Base-by-base conservation (phyloP, 1,284 basidiomycete species). In the Leucoagaricus sp. region DNA sequence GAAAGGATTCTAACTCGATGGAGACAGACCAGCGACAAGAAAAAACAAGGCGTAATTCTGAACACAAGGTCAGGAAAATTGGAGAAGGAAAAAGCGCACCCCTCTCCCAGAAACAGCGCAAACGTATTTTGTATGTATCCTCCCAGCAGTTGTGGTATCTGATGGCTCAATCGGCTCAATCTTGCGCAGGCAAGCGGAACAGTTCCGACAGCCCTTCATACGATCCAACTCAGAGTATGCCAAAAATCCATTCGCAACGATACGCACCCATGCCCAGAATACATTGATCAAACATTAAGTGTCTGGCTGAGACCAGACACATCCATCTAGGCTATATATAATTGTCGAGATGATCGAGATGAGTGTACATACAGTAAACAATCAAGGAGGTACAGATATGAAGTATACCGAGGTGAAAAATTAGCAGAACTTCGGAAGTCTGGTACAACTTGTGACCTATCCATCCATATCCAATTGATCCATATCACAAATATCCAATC, bases 261-360 rank as follows among this genome's bases (percentile, higher is more conserved):
- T 94, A 63, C 84, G 89, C 3, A 86, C 81, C 10, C 92, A 94
- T 69, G 89, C 87, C 0, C 78, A 87, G 68, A 94, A 93, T 67
- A 91, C 90, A 0, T 76, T 93, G 8, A 63, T 90, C 42, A 83
- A 82, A 60, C 83, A 80, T 45, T 61, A 67, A 57, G 23, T 47
- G 29, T 17, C 59, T 53, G 49, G 5, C 15, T 42, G 8, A 23
- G 28, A 26, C 31, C 31, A 33, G 9, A 10, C n/a, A 28, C 40
- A 4, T 19, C 40, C 9, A 21, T 21, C 33, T 25, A 34, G 17
- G 42, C 44, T 29, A 4, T 29, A 40, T 36, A 46, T 25, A 40
- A 45, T 15, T n/a, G n/a, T n/a, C n/a, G n/a, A n/a, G 44, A 56
- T 19, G 28, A 46, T 46, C 29, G 5, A 28, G 26, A 38, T 33